Evolutionary conservation across 2,329 filamentous ascomycete species (phyloP).

Genomic region (Mollisia scopiformis): DNA sequence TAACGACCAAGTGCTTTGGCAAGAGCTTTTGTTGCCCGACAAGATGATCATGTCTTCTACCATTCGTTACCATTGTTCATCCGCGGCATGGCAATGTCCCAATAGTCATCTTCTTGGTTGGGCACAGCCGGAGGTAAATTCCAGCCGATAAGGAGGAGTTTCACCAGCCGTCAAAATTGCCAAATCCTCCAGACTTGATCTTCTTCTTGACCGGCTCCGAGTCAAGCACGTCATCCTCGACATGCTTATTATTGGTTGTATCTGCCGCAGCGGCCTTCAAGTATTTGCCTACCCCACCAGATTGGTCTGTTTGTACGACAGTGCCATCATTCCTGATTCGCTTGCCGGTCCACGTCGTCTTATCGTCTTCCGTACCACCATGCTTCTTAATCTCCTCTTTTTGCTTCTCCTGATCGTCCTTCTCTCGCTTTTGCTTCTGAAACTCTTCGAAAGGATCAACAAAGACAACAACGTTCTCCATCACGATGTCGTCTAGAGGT

Average conservation of each 20-base stretch:
- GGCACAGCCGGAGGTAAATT: not conserved
- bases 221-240: conserved; percentile 62
- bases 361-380: conserved; percentile 84
- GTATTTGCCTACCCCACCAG: conserved; percentile 75
- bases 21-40: too few relatives aligned
- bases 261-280: conserved; percentile 61
- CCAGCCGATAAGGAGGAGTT: not conserved
- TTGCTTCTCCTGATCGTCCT: conserved; percentile 59
- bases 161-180: conserved; percentile 94
- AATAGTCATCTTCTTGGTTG: not conserved
- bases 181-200: conserved; percentile 77
- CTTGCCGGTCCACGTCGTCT: conserved; percentile 96
- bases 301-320: conserved; percentile 47
- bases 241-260: conserved; percentile 43
- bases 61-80: too few relatives aligned
- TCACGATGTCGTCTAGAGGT: conserved; percentile 77
- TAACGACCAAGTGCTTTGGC: not conserved
- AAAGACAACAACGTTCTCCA: conserved; percentile 83
- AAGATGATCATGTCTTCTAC: too few relatives aligned
- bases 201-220: conserved; percentile 83
- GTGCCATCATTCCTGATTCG: conserved; percentile 72
- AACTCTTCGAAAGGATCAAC: conserved; percentile 97
- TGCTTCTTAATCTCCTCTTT: conserved; percentile 63
- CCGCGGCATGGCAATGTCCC: too few relatives aligned
- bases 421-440: conserved; percentile 70